Evolutionary conservation across 2,329 filamentous ascomycete species (phyloP).

Genomic region (Phialemoniopsis sp.): DNA sequence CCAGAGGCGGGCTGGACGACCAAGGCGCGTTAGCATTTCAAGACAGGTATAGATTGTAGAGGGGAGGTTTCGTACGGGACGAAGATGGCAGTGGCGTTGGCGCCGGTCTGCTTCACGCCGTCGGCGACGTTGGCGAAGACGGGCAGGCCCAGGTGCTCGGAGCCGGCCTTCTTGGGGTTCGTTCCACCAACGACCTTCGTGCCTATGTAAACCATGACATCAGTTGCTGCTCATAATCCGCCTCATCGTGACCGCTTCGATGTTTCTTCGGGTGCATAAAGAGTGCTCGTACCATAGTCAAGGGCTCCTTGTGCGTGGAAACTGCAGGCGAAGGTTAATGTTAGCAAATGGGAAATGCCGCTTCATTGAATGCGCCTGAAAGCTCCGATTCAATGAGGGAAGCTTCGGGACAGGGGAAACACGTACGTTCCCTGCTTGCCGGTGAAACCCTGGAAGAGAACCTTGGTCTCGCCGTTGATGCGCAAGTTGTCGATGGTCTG

Average conservation of each 20-base stretch:
- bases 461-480: constrained; percentile 90
- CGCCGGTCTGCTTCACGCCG: constrained; percentile 84
- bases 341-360: constrained; percentile 4
- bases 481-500: constrained; percentile 80
- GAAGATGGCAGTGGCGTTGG: constrained; percentile 90
- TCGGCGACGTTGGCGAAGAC: constrained; percentile 90
- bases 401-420: constrained; percentile 4
- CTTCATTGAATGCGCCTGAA: background rate
- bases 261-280: constrained; percentile 1
- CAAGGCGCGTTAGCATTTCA: constrained; percentile 16
- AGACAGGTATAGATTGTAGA: constrained; percentile 35
- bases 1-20: constrained; percentile 70
- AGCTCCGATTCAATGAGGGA: constrained; percentile 1
- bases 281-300: constrained; percentile 73
- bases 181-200: constrained; percentile 98
- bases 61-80: constrained; percentile 74
- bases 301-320: constrained; percentile 98
- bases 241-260: constrained; percentile 4
- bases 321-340: constrained; percentile 39
- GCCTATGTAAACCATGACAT: constrained; percentile 44
- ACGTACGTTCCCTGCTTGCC: constrained; percentile 93
- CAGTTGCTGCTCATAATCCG: background rate
- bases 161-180: constrained; percentile 97
- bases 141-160: constrained; percentile 82
- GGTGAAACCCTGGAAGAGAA: constrained; percentile 96